phyloP scores from a whole-genome alignment of 2,329 filamentous ascomycete genomes.

The Camillea tinctor region DNA sequence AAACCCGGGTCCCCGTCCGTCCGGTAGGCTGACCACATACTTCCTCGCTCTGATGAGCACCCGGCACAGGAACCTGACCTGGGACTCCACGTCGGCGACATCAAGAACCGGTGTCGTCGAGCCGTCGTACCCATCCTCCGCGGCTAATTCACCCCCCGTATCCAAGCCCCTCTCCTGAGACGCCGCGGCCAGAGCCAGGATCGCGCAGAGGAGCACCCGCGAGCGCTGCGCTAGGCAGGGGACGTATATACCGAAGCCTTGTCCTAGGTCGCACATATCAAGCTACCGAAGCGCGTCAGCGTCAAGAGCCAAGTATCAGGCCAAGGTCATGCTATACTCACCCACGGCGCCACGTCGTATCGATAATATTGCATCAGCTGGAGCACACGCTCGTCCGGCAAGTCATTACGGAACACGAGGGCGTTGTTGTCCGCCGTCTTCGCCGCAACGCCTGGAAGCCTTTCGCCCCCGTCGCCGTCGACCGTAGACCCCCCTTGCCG shows the following conservation, averaged over 20 bases:
- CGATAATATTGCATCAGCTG: conserved; percentile 42
- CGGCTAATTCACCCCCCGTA: neutral
- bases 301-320: neutral
- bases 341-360: conserved; percentile 46
- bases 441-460: neutral
- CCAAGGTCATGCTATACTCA: conserved; percentile 22
- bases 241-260: conserved; percentile 40
- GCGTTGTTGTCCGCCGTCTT: neutral
- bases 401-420: neutral
- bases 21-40: neutral
- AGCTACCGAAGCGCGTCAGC: conserved; percentile 31
- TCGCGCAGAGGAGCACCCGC: conserved; percentile 22
- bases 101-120: neutral
- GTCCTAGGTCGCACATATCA: conserved; percentile 41
- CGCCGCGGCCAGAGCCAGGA: conserved; percentile 22
- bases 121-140: neutral
- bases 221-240: conserved; percentile 31
- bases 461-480: neutral
- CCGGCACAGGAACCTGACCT: neutral
- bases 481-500: neutral
- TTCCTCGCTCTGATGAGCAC: neutral
- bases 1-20: neutral
- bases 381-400: conserved; percentile 19
- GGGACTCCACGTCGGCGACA: neutral
- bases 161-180: neutral